phyloP scores from a whole-genome alignment of 2,329 filamentous ascomycete species.

The Aureobasidium melanogenum region DNA sequence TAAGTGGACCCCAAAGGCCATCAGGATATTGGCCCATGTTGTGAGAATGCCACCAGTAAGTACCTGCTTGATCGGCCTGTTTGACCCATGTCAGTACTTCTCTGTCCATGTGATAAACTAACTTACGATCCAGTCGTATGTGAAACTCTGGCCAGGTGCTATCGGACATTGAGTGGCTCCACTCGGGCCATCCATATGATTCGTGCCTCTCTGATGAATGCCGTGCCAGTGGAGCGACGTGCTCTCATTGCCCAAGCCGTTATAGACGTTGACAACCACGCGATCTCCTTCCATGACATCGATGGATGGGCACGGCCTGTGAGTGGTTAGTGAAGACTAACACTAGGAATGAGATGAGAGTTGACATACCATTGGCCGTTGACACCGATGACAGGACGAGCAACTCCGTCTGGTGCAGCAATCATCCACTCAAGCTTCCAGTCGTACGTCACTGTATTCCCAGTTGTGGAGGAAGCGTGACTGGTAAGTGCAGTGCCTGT shows the following conservation, averaged over 20 bases:
- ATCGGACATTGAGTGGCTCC: conserved; percentile 62
- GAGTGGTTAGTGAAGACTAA: not conserved
- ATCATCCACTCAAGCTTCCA: conserved; percentile 47
- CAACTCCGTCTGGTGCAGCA: conserved; percentile 46
- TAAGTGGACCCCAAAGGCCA: conserved; percentile 57
- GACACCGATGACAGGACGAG: conserved; percentile 52
- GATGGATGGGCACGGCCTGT: conserved; percentile 56
- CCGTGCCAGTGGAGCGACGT: conserved; percentile 71
- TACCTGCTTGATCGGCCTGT: conserved; percentile 41
- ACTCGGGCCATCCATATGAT: conserved; percentile 62
- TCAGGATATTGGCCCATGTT: conserved; percentile 57
- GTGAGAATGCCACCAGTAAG: conserved; percentile 62
- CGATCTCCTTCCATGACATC: conserved; percentile 66
- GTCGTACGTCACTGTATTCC: conserved; percentile 37
- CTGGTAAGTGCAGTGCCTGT: not conserved
- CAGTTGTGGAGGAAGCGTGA: conserved; percentile 6
- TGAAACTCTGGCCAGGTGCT: conserved; percentile 52
- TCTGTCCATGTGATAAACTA: not conserved
- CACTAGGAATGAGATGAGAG: too few species aligned
- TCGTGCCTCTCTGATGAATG: conserved; percentile 67
- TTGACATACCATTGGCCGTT: conserved; percentile 51
- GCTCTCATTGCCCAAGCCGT: conserved; percentile 54
- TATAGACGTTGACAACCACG: conserved; percentile 59
- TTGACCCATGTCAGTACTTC: conserved; percentile 29
- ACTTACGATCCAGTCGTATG: conserved; percentile 56